These are phyloP conservation scores for Pichia sorboxylosa DNA, from an alignment of 1,139 yeast species.

Conservation along the genomic window DNA sequence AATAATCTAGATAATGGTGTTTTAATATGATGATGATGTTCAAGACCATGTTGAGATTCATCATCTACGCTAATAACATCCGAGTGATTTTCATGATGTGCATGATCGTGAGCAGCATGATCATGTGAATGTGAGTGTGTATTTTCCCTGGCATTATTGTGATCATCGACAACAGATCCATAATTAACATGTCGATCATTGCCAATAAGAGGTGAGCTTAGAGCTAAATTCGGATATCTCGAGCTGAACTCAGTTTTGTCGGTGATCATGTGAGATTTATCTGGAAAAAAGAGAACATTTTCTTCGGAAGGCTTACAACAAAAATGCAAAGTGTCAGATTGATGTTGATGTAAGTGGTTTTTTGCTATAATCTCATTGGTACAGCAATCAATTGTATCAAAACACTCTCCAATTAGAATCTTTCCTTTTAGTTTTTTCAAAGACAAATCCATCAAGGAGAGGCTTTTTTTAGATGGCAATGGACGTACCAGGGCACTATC, in stretches of 20 bases:
- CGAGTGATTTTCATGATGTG: neutral
- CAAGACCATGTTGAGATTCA: slow-evolving; percentile 5
- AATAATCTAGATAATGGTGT: slow-evolving; percentile 68
- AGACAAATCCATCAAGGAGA: slow-evolving; percentile 24
- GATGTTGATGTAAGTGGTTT: slow-evolving; percentile 9
- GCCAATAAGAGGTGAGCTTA: slow-evolving; percentile 21
- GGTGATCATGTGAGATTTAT: slow-evolving; percentile 17
- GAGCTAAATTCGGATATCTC: slow-evolving; percentile 21
- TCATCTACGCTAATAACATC: too few species aligned
- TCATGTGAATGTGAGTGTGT: neutral
- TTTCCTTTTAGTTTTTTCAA: slow-evolving; percentile 20
- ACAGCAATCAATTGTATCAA: slow-evolving; percentile 21
- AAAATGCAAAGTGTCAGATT: slow-evolving; percentile 18
- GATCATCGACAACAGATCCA: neutral
- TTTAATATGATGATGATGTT: slow-evolving; percentile 72
- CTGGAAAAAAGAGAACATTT: slow-evolving; percentile 21
- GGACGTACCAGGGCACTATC: too few species aligned
- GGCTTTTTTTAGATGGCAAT: slow-evolving; percentile 6
- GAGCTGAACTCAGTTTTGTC: slow-evolving; percentile 16
- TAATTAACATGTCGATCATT: slow-evolving; percentile 1
- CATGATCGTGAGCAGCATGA: neutral
- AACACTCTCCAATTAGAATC: slow-evolving; percentile 21
- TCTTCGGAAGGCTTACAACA: slow-evolving; percentile 24
- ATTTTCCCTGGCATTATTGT: neutral
- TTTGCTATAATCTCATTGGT: slow-evolving; percentile 13